Conservation (phyloP, 2,329 filamentous ascomycete genomes). For the Paracoccidioides brasiliensis region DNA sequence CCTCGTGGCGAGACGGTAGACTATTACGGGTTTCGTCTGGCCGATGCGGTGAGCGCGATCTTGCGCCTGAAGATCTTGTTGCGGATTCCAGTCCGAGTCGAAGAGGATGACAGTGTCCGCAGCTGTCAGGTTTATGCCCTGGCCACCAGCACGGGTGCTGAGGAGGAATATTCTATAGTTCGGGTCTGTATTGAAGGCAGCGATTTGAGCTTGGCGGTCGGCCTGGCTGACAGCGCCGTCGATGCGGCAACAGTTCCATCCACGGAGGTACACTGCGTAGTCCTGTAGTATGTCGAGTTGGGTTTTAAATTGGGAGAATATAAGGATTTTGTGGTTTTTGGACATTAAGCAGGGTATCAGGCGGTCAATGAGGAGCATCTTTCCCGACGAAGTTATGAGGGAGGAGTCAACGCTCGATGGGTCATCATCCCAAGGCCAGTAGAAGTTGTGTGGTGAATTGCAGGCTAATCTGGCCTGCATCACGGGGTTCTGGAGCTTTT, state of each 20-base stretch:
- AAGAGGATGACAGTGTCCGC: slow-evolving; percentile 96
- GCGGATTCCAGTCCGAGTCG: slow-evolving; percentile 89
- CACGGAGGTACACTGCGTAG: slow-evolving; percentile 64
- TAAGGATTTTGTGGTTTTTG: slow-evolving; percentile 74
- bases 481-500: slow-evolving; percentile 85
- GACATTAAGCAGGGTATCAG: slow-evolving; percentile 63
- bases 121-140: slow-evolving; percentile 99
- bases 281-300: slow-evolving; percentile 84
- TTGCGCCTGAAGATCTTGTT: slow-evolving; percentile 92
- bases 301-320: slow-evolving; percentile 94
- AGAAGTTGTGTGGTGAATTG: slow-evolving; percentile 93
- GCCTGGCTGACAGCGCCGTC: slow-evolving; percentile 74
- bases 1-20: slow-evolving; percentile 87
- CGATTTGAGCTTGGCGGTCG: slow-evolving; percentile 57
- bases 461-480: slow-evolving; percentile 87
- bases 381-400: slow-evolving; percentile 77
- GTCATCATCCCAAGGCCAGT: slow-evolving; percentile 63
- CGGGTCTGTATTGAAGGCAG: slow-evolving; percentile 55
- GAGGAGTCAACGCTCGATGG: slow-evolving; percentile 57
- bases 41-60: slow-evolving; percentile 92
- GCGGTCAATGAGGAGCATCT: slow-evolving; percentile 87
- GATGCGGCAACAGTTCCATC: slow-evolving; percentile 76
- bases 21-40: slow-evolving; percentile 79
- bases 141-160: slow-evolving; percentile 80
- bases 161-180: slow-evolving; percentile 68